These are phyloP conservation scores for Tardiomyces digboiensis DNA, from an alignment of 1,139 yeast species.

Conservation along the genomic window DNA sequence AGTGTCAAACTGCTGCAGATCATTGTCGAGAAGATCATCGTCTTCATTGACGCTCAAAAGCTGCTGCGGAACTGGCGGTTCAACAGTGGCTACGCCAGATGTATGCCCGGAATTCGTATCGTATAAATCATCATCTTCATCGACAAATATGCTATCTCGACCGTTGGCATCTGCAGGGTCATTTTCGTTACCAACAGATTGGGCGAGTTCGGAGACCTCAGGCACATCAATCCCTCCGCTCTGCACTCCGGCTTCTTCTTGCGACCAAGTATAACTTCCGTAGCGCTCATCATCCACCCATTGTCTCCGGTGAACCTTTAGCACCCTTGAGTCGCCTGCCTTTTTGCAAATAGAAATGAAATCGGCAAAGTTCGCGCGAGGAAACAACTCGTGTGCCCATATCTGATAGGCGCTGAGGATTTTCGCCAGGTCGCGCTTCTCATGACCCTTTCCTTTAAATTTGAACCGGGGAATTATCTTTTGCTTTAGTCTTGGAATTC, in stretches of 20 bases:
- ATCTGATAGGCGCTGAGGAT: constrained; percentile 63
- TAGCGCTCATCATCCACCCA: constrained; percentile 21
- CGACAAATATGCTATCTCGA: background rate
- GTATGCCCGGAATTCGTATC: too few species aligned
- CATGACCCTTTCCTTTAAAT: constrained; percentile 32
- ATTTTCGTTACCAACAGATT: background rate
- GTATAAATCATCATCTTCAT: background rate
- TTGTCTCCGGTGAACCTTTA: constrained; percentile 19
- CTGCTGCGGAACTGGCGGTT: too few species aligned
- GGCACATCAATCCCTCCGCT: too few species aligned
- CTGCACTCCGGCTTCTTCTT: background rate
- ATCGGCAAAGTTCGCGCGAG: constrained; percentile 69
- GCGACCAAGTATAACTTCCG: background rate
- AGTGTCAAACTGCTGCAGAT: background rate
- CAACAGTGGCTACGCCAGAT: too few species aligned
- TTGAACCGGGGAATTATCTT: constrained; percentile 16
- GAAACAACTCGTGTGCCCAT: constrained; percentile 79
- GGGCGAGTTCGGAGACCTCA: too few species aligned
- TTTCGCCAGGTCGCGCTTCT: constrained; percentile 35
- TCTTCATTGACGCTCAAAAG: background rate
- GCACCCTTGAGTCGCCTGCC: constrained; percentile 21
- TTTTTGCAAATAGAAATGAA: constrained; percentile 29
- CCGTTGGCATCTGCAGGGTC: background rate
- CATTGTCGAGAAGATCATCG: background rate
- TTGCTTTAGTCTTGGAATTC: constrained; percentile 24